These are phyloP conservation scores for Tricholoma bakamatsutake DNA, from an alignment of 768 basidiomycete species.

Conservation along the genomic window DNA sequence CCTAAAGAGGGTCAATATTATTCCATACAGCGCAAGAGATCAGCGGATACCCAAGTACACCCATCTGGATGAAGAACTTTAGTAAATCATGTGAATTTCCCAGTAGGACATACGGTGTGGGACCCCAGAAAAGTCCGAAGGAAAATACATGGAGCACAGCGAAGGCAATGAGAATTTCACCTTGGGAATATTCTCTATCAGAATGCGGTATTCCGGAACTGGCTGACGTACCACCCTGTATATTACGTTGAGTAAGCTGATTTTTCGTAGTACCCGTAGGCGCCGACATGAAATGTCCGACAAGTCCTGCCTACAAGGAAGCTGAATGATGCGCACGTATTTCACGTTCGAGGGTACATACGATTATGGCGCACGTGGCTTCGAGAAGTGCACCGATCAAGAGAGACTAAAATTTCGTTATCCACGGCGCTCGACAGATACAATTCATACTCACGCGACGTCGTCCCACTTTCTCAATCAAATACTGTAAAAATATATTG, in stretches of 20 bases:
- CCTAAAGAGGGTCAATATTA: conserved; percentile 19
- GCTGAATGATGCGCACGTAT: background rate
- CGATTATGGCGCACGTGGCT: conserved; percentile 58
- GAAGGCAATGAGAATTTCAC: conserved; percentile 66
- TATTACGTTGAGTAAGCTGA: conserved; percentile 50
- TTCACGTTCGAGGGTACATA: conserved; percentile 19
- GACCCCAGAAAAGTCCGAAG: conserved; percentile 74
- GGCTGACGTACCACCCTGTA: conserved; percentile 35
- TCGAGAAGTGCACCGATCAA: conserved; percentile 59
- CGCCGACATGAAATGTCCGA: conserved; percentile 64
- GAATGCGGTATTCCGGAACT: background rate
- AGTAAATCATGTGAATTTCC: background rate
- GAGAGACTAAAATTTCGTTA: conserved; percentile 40
- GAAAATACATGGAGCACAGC: conserved; percentile 73
- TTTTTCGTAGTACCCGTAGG: conserved; percentile 40
- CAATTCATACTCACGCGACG: conserved; percentile 38
- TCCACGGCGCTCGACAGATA: background rate
- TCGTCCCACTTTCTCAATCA: conserved; percentile 75
- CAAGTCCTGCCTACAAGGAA: conserved; percentile 52
- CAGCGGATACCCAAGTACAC: conserved; percentile 49
- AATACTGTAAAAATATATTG: conserved; percentile 23
- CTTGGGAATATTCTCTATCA: conserved; percentile 18
- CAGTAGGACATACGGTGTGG: conserved; percentile 42
- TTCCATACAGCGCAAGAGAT: background rate
- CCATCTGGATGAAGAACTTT: conserved; percentile 33